Evolutionary conservation across 2,329 filamentous ascomycete species (phyloP).

Genomic region (Lecanicillium sp.): DNA sequence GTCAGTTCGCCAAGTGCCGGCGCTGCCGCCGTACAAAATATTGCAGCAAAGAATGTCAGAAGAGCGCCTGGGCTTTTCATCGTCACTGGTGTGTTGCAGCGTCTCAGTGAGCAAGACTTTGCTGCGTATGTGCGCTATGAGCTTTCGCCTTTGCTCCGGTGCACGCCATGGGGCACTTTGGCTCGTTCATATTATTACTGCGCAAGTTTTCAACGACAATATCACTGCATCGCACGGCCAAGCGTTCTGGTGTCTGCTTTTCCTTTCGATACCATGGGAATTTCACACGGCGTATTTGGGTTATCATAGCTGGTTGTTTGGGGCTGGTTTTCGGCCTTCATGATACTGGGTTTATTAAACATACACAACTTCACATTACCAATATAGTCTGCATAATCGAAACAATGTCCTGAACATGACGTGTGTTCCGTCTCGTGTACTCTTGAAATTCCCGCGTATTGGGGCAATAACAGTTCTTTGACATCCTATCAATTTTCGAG

Average conservation of each 20-base stretch:
- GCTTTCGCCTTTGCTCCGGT: no score
- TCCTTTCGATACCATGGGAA: slow-evolving; percentile 35
- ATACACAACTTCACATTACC: no score
- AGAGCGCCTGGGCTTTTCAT: slow-evolving; percentile 97
- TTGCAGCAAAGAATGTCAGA: slow-evolving; percentile 99
- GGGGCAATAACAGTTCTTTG: no score
- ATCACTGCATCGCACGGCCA: slow-evolving; percentile 32
- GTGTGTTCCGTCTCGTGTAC: no score
- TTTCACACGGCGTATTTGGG: slow-evolving; percentile 14
- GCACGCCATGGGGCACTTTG: slow-evolving; percentile 17
- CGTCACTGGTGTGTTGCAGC: slow-evolving; percentile 93
- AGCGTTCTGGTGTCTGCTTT: slow-evolving; percentile 32
- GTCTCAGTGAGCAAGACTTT: slow-evolving; percentile 32
- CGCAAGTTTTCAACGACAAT: slow-evolving; percentile 20
- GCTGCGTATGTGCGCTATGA: neutral
- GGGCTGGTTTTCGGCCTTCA: slow-evolving; percentile 1
- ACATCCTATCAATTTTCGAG: no score
- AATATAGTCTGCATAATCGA: no score
- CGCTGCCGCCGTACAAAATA: slow-evolving; percentile 95
- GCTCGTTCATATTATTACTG: neutral
- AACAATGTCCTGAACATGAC: no score
- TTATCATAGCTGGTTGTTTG: slow-evolving; percentile 5
- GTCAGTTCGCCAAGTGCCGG: slow-evolving; percentile 96
- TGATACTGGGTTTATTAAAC: neutral
- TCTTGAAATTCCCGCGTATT: no score